A percentile compares a stretch with the other conserved stretches of the same genome.
These are phyloP conservation scores for Metarhizium album DNA, from an alignment of 2,329 filamentous ascomycete genomes.

Conservation along the genomic window DNA sequence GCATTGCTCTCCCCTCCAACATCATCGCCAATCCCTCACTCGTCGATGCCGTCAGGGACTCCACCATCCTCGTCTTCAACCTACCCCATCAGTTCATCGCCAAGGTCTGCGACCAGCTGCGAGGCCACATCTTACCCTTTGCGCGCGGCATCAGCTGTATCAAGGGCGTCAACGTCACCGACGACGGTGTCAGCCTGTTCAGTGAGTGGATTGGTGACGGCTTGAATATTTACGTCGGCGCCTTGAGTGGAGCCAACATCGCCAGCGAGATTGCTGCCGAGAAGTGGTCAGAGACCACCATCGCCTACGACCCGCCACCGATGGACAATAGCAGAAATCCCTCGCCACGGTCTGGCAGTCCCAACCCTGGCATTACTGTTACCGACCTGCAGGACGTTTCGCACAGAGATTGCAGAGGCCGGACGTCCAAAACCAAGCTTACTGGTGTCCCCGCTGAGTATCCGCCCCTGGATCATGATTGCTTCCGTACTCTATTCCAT, in stretches of 20 bases:
- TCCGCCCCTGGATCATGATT: conserved; percentile 73
- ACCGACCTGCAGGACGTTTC: conserved; percentile 47
- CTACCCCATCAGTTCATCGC: conserved; percentile 92
- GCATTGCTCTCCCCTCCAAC: conserved; percentile 72
- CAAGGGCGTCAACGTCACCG: conserved; percentile 90
- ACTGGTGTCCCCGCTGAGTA: conserved; percentile 71
- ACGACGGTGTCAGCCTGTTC: conserved; percentile 79
- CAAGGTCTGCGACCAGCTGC: conserved; percentile 71
- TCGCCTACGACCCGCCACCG: conserved; percentile 86
- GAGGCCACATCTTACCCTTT: conserved; percentile 82
- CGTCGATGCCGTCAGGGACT: conserved; percentile 67
- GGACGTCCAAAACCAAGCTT: conserved; percentile 57
- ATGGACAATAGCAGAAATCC: conserved; percentile 68
- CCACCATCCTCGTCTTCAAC: conserved; percentile 91
- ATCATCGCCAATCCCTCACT: conserved; percentile 75
- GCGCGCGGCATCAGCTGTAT: conserved; percentile 94
- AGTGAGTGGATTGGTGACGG: conserved; percentile 88
- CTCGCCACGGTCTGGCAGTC: conserved; percentile 36
- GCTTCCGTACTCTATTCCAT: conserved; percentile 82
- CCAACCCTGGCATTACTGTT: conserved; percentile 37
- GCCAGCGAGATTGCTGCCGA: conserved; percentile 88
- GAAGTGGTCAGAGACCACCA: conserved; percentile 95
- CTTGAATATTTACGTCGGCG: conserved; percentile 92
- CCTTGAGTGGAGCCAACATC: conserved; percentile 91
- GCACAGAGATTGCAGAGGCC: conserved; percentile 60